These are phyloP conservation scores for Laguncularia racemosa DNA, from an alignment of 345 rosid genomes.

Conservation along the genomic window DNA sequence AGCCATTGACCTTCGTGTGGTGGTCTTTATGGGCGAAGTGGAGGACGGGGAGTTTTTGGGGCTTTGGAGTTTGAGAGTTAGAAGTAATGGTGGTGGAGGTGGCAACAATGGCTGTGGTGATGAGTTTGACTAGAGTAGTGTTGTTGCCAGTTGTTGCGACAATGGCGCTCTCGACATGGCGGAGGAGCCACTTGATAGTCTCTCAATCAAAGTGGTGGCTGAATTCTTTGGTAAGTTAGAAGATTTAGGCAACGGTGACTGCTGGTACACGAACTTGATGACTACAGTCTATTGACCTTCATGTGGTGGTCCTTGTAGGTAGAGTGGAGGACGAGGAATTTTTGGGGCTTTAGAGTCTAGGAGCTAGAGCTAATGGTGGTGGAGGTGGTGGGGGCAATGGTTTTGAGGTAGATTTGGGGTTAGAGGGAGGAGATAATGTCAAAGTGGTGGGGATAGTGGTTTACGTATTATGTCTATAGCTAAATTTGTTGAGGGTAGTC, in stretches of 20 bases:
- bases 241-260: background rate
- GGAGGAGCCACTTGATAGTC: conserved; percentile 2
- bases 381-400: conserved; percentile 17
- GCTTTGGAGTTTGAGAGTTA: too few relatives aligned
- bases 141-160: background rate
- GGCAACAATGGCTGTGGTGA: too few relatives aligned
- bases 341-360: conserved; percentile 20
- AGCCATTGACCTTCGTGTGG: too few relatives aligned
- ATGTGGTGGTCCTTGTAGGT: conserved; percentile 2
- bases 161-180: background rate
- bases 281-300: conserved; percentile 3
- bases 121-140: background rate
- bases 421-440: conserved; percentile 26
- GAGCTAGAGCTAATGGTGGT: too few relatives aligned
- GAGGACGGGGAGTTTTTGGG: too few relatives aligned
- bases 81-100: too few relatives aligned
- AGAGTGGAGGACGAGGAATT: background rate
- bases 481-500: too few relatives aligned
- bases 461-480: too few relatives aligned
- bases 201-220: conserved; percentile 7
- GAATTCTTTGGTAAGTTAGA: conserved; percentile 4
- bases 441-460: background rate
- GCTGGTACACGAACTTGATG: conserved; percentile 5
- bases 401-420: background rate
- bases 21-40: too few relatives aligned